Evolutionary conservation across 2,329 filamentous ascomycete genomes (phyloP), one percentile per base, ranked within the genome.

Genomic region (Penicillium sp.): DNA sequence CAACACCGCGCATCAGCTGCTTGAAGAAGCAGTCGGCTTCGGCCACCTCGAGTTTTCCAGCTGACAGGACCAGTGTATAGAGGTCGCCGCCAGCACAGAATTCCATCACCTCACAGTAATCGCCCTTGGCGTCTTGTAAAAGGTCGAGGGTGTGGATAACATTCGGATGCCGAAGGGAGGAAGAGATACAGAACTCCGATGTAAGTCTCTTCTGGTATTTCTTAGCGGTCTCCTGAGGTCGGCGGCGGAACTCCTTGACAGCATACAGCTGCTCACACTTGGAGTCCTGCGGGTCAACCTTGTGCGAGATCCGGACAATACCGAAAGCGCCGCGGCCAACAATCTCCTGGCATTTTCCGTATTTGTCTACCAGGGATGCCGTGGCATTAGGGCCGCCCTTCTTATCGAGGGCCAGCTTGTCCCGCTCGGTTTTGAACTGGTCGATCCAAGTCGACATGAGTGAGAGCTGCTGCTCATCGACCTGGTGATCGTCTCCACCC

Each of bases 61-160:
- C 92, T 7, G 95, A 88, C 29, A 98, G 85, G 21, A 99, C 90
- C 5, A 99, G 83, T 0, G 92, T 97, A 76, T 98, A 98, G 25
- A 99, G 82, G 73, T 99, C 95, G 58, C 95, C 95, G 59, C 95
- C 95, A 37, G 93, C 93, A 73, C 95, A 99, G 72, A 95, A 99
- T 77, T 99, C 95, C 95, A 99, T 99, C 52, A 99, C 95, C 75
- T 99, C 95, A 76, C 95, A 99, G 76, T 95, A 98, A 72, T 96
- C 92, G 59, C 95, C 95, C 78, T 98, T 98, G 67, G 93, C 87
- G 70, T 99, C 95, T 76, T 97, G 91, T 42, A 99, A 84, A 11
- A 99, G 84, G 72, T 99, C 95, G 53, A 99, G 85, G 1, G 95
- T 99, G 75, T 97, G 95, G 67, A 99, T 99, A 69, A 99, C 92